A percentile compares a stretch with the other conserved stretches of the same genome.
Evolutionary conservation across 768 basidiomycete genomes (phyloP).

Genomic region (Gymnopilus dilepis): DNA sequence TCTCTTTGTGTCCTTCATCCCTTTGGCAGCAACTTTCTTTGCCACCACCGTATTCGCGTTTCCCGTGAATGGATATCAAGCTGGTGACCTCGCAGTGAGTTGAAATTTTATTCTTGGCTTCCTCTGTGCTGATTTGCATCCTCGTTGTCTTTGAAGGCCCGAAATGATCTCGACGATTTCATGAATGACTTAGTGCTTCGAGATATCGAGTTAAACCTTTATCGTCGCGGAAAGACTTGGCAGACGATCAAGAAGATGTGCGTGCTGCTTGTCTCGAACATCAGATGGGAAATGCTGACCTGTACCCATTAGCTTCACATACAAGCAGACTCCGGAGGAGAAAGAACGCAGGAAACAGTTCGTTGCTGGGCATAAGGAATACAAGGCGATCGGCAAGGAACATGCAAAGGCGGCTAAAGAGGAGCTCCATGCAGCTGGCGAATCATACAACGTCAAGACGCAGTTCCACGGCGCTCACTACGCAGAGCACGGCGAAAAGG

Average conservation of each 20-base stretch:
- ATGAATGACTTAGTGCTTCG: background rate
- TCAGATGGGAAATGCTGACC: background rate
- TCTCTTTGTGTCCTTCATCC: background rate
- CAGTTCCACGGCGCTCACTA: slow-evolving; percentile 1
- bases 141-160: background rate
- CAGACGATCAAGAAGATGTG: background rate
- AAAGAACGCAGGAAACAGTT: slow-evolving; percentile 8
- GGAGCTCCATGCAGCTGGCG: slow-evolving; percentile 4
- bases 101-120: background rate
- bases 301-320: background rate
- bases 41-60: background rate
- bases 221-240: slow-evolving; percentile 1
- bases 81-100: background rate
- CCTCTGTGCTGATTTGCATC: background rate
- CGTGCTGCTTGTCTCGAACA: background rate
- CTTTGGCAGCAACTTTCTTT: background rate
- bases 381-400: slow-evolving; percentile 4
- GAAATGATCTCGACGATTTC: background rate
- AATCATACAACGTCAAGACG: slow-evolving; percentile 8
- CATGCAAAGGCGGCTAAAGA: slow-evolving; percentile 3
- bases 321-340: slow-evolving; percentile 1
- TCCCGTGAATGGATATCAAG: background rate
- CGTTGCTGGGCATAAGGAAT: background rate
- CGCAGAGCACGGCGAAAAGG: slow-evolving; percentile 5
- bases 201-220: background rate